Base-by-base conservation (phyloP, 1,139 yeast species). In the Hansenula anomala region DNA sequence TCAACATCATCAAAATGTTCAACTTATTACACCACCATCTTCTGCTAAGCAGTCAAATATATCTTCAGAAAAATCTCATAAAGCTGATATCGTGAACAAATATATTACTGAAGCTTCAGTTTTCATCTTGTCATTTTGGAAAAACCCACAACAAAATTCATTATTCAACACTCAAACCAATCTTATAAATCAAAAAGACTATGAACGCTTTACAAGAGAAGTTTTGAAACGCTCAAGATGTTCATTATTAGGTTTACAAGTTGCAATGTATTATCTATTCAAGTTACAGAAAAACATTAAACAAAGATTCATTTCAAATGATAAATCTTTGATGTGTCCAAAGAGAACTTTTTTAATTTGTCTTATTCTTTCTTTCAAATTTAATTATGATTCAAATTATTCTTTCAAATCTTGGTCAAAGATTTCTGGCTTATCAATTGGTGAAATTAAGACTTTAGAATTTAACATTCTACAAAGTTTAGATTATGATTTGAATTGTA, bases 331-430 rank as follows among this genome's bases (percentile, higher is more conserved):
- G 24, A 45, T 47, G 17, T 80, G 86, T 53, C 82, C 88, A 8
- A 76, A 84, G 51, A 75, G 84, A 46, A 69, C 79, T 33, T 80
- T 86, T 48, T 67, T 86, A 45, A 76, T 82, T 4, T 70, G 84
- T 51, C 59, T 85, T 38, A 81, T 85, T 41, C 64, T 85, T 36
- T 80, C 92, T 2, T 75, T 83, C 39, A 86, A 86, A 56, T 84
- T 79, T 57, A 69, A 75, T 45, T 88, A 80, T 56, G 95, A 86
- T 60, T 75, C 79, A 41, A 82, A 81, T 55, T 84, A 76, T 59
- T 69, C 84, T 18, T 71, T 82, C 48, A 70, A 69, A 48, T 75
- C 85, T n/a, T 86, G 95, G 95, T 67, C 83, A 38, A 78, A 77
- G 54, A 79, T 86, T 37, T 75, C 87, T 37, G 92, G 94, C 1